Percentiles rank a stretch among this genome's conserved stretches.
Conservation (phyloP, 1,139 yeast species). For the Lodderomyces theae region DNA sequence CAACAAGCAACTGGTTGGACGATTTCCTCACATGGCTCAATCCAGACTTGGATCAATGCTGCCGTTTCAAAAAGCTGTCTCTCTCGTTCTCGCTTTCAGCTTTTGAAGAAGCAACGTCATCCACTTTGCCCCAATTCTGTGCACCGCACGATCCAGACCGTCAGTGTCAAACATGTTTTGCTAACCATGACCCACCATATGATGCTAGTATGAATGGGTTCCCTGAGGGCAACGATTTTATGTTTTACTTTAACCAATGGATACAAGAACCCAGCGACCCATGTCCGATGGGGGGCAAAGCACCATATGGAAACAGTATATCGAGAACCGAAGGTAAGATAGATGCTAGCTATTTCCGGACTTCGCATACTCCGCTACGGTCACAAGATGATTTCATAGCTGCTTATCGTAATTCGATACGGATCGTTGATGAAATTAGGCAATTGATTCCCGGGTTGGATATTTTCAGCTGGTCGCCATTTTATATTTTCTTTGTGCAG, state of each 20-base stretch:
- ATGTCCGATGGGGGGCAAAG: constrained; percentile 94
- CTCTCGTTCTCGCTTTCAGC: no score
- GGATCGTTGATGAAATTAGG: constrained; percentile 62
- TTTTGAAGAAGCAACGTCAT: no score
- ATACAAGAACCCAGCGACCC: constrained; percentile 81
- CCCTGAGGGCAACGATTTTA: constrained; percentile 67
- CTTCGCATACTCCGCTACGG: constrained; percentile 76
- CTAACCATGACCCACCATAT: constrained; percentile 57
- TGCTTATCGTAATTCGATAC: constrained; percentile 72
- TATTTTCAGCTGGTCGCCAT: constrained; percentile 89
- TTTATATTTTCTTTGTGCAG: constrained; percentile 90
- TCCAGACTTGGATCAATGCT: constrained; percentile 84
- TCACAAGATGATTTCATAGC: constrained; percentile 82
- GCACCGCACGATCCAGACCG: constrained; percentile 67
- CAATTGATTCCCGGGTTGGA: constrained; percentile 37
- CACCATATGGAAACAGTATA: constrained; percentile 75
- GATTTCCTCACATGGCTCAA: constrained; percentile 85
- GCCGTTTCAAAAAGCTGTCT: constrained; percentile 57
- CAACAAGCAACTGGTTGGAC: constrained; percentile 90
- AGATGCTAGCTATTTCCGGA: constrained; percentile 65
- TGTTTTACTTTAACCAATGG: constrained; percentile 77
- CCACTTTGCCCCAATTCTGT: constrained; percentile 47
- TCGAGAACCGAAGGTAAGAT: constrained; percentile 37
- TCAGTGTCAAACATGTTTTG: constrained; percentile 71
- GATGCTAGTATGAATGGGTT: constrained; percentile 76